Percentiles rank a stretch among this genome's conserved stretches.
Conservation (phyloP, 257 asterid genomes). For the Primulina eburnea region DNA sequence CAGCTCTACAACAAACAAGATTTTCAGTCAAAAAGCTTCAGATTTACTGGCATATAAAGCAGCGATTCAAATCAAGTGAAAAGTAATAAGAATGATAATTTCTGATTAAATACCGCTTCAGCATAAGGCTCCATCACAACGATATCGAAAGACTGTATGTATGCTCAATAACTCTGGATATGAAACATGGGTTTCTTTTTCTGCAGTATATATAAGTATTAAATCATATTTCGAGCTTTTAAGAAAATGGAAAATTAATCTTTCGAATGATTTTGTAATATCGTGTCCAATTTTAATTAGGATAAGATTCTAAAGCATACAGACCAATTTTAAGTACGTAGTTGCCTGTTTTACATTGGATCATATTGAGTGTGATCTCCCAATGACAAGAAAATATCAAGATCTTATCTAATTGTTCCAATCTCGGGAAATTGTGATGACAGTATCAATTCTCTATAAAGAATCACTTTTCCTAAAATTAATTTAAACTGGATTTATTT, state of each 20-base stretch:
- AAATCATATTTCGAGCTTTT: not conserved
- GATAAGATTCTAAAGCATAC: constrained; percentile 2
- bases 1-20: constrained; percentile 32
- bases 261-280: not conserved
- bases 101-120: constrained; percentile 29
- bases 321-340: not conserved
- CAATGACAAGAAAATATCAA: not conserved
- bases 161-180: not conserved
- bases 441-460: not conserved
- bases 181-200: constrained; percentile 1
- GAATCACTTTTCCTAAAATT: not conserved
- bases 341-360: not conserved
- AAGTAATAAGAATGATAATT: not conserved
- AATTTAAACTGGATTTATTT: not conserved
- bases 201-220: not conserved
- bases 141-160: not conserved
- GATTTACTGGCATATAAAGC: not conserved
- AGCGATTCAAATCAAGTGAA: not conserved
- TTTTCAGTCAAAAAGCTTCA: not conserved
- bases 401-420: not conserved
- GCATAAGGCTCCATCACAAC: constrained; percentile 33
- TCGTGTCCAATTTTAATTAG: constrained; percentile 2
- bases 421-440: not conserved
- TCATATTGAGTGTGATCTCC: not conserved
- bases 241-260: constrained; percentile 6